A percentile compares a stretch with the other conserved stretches of the same genome.
Conservation (phyloP, 257 asterid species). For the Avicennia marina region DNA sequence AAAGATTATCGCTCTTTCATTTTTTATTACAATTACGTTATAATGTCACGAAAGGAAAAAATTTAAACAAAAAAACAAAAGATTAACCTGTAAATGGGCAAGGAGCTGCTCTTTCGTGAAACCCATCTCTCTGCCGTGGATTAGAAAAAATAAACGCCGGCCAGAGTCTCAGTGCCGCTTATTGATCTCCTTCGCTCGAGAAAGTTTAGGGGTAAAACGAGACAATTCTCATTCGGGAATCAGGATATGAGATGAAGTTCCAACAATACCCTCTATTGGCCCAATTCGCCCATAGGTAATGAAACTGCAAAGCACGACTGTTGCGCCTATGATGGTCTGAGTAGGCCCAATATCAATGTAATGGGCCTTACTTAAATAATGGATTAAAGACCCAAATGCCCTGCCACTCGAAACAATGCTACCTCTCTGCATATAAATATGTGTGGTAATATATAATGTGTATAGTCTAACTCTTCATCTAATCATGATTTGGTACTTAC, state of each 20-base stretch:
- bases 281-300: too few relatives aligned
- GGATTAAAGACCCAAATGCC: too few relatives aligned
- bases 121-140: constrained; percentile 42
- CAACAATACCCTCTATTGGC: constrained; percentile 12
- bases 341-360: neutral
- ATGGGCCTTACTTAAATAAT: too few relatives aligned
- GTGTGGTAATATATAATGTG: too few relatives aligned
- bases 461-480: neutral
- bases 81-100: constrained; percentile 50
- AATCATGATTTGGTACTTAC: too few relatives aligned
- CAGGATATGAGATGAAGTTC: neutral
- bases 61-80: neutral
- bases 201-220: neutral
- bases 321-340: too few relatives aligned
- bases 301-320: too few relatives aligned
- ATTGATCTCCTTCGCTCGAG: constrained; percentile 6
- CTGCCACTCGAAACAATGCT: too few relatives aligned
- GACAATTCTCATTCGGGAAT: neutral
- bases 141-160: constrained; percentile 19
- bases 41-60: neutral
- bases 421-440: too few relatives aligned
- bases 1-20: neutral
- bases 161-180: constrained; percentile 15
- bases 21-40: neutral
- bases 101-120: constrained; percentile 60